These are phyloP conservation scores for Pontederia crassipes DNA, from an alignment of 176 grass and related monocot genomes.

Conservation along the genomic window DNA sequence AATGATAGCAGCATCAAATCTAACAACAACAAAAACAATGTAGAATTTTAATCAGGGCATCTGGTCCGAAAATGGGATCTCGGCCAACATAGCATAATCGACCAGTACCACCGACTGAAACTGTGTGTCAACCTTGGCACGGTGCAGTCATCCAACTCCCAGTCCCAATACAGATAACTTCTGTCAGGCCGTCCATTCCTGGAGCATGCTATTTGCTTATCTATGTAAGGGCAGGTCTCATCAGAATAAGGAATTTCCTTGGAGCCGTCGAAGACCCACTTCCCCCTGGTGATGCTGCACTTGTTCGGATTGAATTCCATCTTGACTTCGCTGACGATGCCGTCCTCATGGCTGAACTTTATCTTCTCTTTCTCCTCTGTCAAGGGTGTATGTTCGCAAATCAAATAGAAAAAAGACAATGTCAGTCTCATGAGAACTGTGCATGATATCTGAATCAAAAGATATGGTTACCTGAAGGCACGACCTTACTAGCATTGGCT, in stretches of 20 bases:
- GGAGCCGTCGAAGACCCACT: slow-evolving; percentile 48
- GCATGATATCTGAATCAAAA: not conserved
- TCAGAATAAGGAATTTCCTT: slow-evolving; percentile 40
- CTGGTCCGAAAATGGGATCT: not conserved
- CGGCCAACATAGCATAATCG: not conserved
- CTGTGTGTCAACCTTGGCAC: slow-evolving; percentile 43
- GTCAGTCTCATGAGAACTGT: not conserved
- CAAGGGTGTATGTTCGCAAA: not conserved
- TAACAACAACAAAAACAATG: slow-evolving; percentile 6
- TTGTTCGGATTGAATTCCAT: slow-evolving; percentile 22
- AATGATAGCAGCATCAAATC: slow-evolving; percentile 38
- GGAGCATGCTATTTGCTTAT: slow-evolving; percentile 44
- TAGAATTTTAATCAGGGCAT: not conserved
- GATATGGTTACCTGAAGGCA: slow-evolving; percentile 5
- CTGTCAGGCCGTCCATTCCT: slow-evolving; percentile 61
- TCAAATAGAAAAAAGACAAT: not conserved
- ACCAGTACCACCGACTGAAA: not conserved
- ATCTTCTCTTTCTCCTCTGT: slow-evolving; percentile 21
- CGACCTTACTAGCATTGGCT: slow-evolving; percentile 17
- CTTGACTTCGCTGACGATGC: slow-evolving; percentile 7
- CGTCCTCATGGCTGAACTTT: not conserved
- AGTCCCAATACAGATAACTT: slow-evolving; percentile 65
- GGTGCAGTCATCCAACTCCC: slow-evolving; percentile 54
- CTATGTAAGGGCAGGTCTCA: slow-evolving; percentile 52
- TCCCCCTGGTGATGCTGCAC: slow-evolving; percentile 54